A percentile compares a stretch with the other conserved stretches of the same genome.
phyloP scores from a whole-genome alignment of 257 asterid genomes.

The Solanum ossicruentum region DNA sequence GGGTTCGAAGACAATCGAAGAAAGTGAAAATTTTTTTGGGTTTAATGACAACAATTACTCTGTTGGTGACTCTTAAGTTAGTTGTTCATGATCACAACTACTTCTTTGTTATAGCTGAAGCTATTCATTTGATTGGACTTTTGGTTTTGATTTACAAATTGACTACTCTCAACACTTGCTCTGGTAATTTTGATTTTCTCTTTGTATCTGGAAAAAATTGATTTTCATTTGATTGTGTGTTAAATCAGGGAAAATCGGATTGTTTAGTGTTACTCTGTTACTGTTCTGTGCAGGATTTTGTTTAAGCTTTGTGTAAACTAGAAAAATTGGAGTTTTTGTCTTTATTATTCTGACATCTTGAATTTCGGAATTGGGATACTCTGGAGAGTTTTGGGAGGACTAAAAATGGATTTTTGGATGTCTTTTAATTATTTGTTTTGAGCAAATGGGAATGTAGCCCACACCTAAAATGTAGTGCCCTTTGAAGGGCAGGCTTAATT shows the following conservation, averaged over 20 bases:
- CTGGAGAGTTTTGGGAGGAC: neutral
- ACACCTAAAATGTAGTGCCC: no score
- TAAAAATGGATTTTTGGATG: neutral
- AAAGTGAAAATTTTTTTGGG: slow-evolving; percentile 59
- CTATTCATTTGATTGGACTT: slow-evolving; percentile 56
- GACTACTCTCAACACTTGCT: slow-evolving; percentile 57
- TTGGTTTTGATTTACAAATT: slow-evolving; percentile 72
- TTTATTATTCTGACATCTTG: neutral
- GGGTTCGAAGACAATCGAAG: slow-evolving; percentile 72
- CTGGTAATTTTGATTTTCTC: slow-evolving; percentile 28
- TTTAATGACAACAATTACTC: slow-evolving; percentile 9
- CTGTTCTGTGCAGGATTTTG: neutral
- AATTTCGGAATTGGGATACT: neutral
- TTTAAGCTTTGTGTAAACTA: neutral
- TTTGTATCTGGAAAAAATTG: neutral
- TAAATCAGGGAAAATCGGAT: neutral
- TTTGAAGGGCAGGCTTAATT: no score
- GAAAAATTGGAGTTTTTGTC: neutral
- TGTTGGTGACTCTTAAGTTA: slow-evolving; percentile 53
- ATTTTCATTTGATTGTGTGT: neutral
- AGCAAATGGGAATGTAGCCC: neutral
- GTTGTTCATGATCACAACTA: slow-evolving; percentile 38
- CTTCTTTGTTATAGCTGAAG: slow-evolving; percentile 55
- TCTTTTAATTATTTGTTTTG: neutral
- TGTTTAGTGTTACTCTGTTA: neutral